phyloP scores from a whole-genome alignment of 2,329 filamentous ascomycete species.

The Penicillium italicum region DNA sequence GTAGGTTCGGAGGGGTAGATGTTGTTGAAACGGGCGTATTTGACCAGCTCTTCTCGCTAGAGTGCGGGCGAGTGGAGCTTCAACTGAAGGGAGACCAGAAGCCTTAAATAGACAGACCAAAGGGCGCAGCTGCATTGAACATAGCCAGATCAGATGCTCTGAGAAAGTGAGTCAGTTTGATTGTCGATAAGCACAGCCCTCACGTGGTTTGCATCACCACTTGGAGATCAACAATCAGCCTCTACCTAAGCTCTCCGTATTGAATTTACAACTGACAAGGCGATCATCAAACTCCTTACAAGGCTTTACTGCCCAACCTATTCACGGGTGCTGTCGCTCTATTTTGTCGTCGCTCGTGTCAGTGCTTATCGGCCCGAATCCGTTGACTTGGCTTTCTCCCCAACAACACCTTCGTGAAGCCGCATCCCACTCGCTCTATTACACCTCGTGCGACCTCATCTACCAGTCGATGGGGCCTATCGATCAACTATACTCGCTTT shows the following conservation, averaged over 20 bases:
- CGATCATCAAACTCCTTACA: neutral
- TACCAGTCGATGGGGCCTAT: conserved; percentile 32
- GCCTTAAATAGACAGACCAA: conserved; percentile 16
- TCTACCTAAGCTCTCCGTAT: neutral
- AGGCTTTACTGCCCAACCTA: neutral
- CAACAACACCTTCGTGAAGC: conserved; percentile 17
- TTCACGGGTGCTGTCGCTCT: neutral
- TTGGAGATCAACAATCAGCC: conserved; percentile 10
- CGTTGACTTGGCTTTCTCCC: conserved; percentile 14
- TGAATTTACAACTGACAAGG: neutral
- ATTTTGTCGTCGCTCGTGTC: conserved; percentile 1
- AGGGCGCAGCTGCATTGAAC: conserved; percentile 22
- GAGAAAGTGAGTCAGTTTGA: conserved; percentile 15
- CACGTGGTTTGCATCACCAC: conserved; percentile 27
- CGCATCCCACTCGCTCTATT: conserved; percentile 5
- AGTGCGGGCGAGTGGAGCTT: conserved; percentile 16
- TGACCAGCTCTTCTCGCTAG: conserved; percentile 10
- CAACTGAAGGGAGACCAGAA: conserved; percentile 11
- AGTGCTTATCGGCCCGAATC: conserved; percentile 14
- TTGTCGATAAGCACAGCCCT: conserved; percentile 21
- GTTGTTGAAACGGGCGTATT: conserved; percentile 10
- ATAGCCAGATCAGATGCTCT: conserved; percentile 5
- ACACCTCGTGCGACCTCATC: conserved; percentile 1
- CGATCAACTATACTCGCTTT: conserved; percentile 17
- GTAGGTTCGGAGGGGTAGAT: conserved; percentile 9